Base-by-base conservation (phyloP, 2,329 filamentous ascomycete genomes). In the Microascus cirrosus region DNA sequence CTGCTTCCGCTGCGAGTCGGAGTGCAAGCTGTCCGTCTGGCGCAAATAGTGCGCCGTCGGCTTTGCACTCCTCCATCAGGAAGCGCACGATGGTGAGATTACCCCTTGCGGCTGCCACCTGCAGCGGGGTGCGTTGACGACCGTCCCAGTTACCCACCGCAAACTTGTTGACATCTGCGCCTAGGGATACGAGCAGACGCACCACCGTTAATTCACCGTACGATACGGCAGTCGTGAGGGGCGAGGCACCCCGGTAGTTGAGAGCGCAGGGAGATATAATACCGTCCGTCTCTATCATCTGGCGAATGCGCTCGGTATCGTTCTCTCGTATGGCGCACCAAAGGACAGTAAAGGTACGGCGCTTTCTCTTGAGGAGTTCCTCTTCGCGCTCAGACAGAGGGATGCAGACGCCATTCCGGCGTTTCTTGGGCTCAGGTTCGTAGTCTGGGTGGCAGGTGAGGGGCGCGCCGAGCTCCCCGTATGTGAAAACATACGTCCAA, bases 1-100 rank as follows among this genome's bases (percentile, higher is more conserved):
- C 68, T 22, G 67, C 69, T 1, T 62, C 59, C 0, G 73, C 74
- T 0, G 77, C 76, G 1, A 79, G 68, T 1, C 76, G 71, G 15
- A 78, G 64, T 1, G 76, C 76, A 1, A 73, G 67, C 55, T 75
- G 70, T 0, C 75, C 77, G 56, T 77, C 74, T 4, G 73, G 72
- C 0, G 75, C 74, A 10, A 78, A 65, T 5, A 75, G 55, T 1
- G 66, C 63, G 62, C 78, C 75, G 60, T 77, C 70, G 13, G 75
- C 75, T 20, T 66, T 64, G 24, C 71, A 71, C 13, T 71, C 68
- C 20, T 73, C 67, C 53, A 73, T 64, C 13, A 79, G 64, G 1
- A 77, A 63, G 60, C 66, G 70, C 35, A 74, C 75, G 3, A 78
- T 59, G 3, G 71, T 66, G 3, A 77, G 60, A 11, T 71, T 68